Conservation (phyloP, 1,284 basidiomycete species). For the Boletellus dicymbophilus region DNA sequence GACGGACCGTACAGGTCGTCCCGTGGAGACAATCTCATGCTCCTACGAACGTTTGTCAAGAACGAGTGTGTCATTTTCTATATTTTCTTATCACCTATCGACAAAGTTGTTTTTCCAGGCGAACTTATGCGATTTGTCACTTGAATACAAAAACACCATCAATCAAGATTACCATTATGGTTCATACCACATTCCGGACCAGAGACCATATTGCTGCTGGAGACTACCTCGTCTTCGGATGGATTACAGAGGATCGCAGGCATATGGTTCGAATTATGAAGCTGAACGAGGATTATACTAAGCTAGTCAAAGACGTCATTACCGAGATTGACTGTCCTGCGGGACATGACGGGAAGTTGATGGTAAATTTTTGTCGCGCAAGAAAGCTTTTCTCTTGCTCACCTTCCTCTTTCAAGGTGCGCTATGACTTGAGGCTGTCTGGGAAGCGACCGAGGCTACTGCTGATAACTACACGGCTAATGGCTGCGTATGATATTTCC, state of each 20-base stretch:
- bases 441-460: slow-evolving; percentile 27
- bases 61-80: slow-evolving; percentile 19
- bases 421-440: slow-evolving; percentile 29
- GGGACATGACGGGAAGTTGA: slow-evolving; percentile 28
- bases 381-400: neutral
- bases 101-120: slow-evolving; percentile 5
- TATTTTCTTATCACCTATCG: neutral
- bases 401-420: slow-evolving; percentile 17
- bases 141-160: slow-evolving; percentile 30
- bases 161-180: slow-evolving; percentile 26
- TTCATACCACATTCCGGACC: slow-evolving; percentile 22
- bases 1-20: slow-evolving; percentile 34
- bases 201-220: slow-evolving; percentile 27
- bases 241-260: slow-evolving; percentile 32
- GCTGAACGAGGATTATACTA: slow-evolving; percentile 25
- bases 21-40: slow-evolving; percentile 30
- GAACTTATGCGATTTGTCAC: slow-evolving; percentile 29
- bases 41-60: slow-evolving; percentile 30
- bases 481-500: slow-evolving; percentile 32
- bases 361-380: slow-evolving; percentile 13
- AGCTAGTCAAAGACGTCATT: slow-evolving; percentile 20
- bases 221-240: slow-evolving; percentile 31
- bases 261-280: slow-evolving; percentile 34
- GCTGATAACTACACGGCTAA: slow-evolving; percentile 29
- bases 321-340: slow-evolving; percentile 31